Base-by-base conservation (phyloP, 805 yeast genomes). In the Hanseniaspora valbyensis region DNA sequence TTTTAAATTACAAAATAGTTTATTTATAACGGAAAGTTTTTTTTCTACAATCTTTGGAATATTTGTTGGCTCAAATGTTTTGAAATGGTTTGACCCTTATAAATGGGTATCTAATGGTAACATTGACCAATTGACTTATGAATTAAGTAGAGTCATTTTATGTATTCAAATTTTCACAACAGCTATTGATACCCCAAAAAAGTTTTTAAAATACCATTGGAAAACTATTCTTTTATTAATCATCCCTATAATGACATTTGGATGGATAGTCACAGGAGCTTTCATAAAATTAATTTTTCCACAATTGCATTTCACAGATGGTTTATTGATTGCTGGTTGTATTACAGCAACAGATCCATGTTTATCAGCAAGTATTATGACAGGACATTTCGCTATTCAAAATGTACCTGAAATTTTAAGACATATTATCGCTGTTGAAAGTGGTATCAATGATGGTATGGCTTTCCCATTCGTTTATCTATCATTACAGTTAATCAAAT, bases 281-380 rank as follows among this genome's bases (percentile, higher is more conserved):
- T 85, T 86, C 58, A 74, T 86, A 34, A 88, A 88, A 83, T 71
- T 74, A 21, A 66, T 88, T 26, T 80, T 88, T 36, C 90, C 92
- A 2, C 75, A 79, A 8, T 69, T 88, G 52, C 69, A 75, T 51
- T 86, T 88, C 68, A 65, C 84, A 21, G 84, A 80, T 45, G 80
- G 86, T 2, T 72, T 88, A 37, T 71, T 81, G 44, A 78, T 88
- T 1, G 76, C 89, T 26, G 95, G 94, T 1, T 87, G 95, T 62
- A 80, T 88, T 42, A 89, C 96, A 0, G 96, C 96, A 2, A 88
- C 96, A 0, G 96, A 88, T 66, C 96, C 96, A 4, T 92, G 88
- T 39, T 71, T 88, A 59, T 95, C 96, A 2, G 92, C 95, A n/a
- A 95, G 96, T 2, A 95, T 88, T 33, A 95, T 88, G 10, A 95